A percentile compares a stretch with the other conserved stretches of the same genome.
Conservation (phyloP, 225 moss, liverwort and hornwort species). For the Physcomitrellopsis africana region DNA sequence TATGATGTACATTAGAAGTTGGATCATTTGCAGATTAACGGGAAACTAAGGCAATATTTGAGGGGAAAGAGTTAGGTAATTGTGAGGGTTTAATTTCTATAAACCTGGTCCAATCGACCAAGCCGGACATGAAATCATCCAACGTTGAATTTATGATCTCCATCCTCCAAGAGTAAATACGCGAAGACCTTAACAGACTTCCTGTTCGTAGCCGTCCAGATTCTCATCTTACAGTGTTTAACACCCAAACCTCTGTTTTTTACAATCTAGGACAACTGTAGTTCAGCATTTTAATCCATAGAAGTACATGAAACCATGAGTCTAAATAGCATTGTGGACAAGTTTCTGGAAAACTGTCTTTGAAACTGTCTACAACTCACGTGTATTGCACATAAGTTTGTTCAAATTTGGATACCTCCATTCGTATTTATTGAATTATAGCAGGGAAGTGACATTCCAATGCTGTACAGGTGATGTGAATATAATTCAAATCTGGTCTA, state of each 20-base stretch:
- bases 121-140: slow-evolving; percentile 95
- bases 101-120: slow-evolving; percentile 75
- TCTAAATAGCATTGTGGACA: neutral
- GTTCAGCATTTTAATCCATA: slow-evolving; percentile 25
- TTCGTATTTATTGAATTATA: slow-evolving; percentile 13
- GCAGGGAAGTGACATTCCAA: slow-evolving; percentile 13
- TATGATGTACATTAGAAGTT: neutral
- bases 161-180: slow-evolving; percentile 89
- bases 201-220: slow-evolving; percentile 79
- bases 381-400: slow-evolving; percentile 13
- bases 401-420: neutral
- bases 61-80: neutral
- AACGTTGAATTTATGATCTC: slow-evolving; percentile 95
- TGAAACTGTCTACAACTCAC: neutral
- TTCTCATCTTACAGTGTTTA: slow-evolving; percentile 33
- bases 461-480: neutral
- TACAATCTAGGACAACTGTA: slow-evolving; percentile 14
- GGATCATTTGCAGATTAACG: slow-evolving; percentile 2
- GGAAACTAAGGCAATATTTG: slow-evolving; percentile 11
- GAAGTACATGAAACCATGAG: neutral
- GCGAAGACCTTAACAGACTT: slow-evolving; percentile 83
- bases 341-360: slow-evolving; percentile 3
- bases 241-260: slow-evolving; percentile 19
- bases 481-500: neutral
- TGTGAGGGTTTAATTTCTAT: slow-evolving; percentile 47